Base-by-base conservation (phyloP, 176 grass and related monocot species). In the Dendrocalamus sinicus region DNA sequence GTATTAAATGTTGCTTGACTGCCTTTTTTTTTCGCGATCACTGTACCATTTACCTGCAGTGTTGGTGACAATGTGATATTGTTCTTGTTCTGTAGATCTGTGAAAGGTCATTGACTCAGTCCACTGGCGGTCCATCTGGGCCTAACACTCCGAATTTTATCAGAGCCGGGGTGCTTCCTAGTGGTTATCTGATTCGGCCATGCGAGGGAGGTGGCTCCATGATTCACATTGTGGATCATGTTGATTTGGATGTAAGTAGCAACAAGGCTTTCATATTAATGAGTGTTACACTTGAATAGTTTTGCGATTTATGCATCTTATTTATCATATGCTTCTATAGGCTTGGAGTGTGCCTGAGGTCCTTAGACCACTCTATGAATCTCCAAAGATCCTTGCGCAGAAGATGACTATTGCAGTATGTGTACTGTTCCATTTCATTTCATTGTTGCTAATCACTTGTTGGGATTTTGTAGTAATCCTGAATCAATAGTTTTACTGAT, bases 171-270 rank as follows among this genome's bases (percentile, higher is more conserved):
- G 89, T 99, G 82, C 90, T 99, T 53, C 90, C 97, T 16, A 96
- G 97, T 84, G 94, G 97, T 64, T 99, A 96, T 91, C 84, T 99
- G 32, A 99, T 99, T 88, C 88, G 94, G 35, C 97, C 97, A 37
- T 99, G 97, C 5, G 97, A 99, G 81, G 97, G 97, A 82, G 97
- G 97, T 61, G 94, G 94, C 47, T 99, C 97, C 20, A 99, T 99
- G 93, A 99, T 99, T 82, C 92, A 96, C 88, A 99, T 99, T 82
- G 97, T 99, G 12, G 97, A 99, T 91, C 97, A 99, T 91, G 79
- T 99, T 76, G 94, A 99, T 89, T 79, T 99, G 78, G 94, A 94
- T 93, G 97, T 99, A 82, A 94, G 97, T 81, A 82, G 22, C 28
- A 84, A 67, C 19, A 43, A 17, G 5, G 47, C 22, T 86, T 76